phyloP scores from a whole-genome alignment of 306 rosid genomes.

The Biancaea sappan region DNA sequence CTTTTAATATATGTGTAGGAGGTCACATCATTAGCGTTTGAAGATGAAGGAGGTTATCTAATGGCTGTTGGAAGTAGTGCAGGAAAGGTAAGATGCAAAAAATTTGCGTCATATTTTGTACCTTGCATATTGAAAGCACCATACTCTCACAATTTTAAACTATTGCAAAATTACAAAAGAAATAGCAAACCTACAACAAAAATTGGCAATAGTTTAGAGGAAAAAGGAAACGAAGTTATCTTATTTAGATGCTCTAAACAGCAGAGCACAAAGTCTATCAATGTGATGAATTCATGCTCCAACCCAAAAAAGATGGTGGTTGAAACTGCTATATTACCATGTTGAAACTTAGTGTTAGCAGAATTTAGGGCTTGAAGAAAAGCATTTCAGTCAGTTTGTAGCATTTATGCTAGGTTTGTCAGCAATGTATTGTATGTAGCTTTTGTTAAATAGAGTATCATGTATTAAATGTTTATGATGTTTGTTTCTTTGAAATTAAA shows the following conservation, averaged over 20 bases:
- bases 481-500: not conserved
- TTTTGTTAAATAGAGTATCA: not conserved
- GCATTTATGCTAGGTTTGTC: not conserved
- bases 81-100: constrained; percentile 71
- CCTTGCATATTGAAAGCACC: not conserved
- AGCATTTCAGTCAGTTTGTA: not conserved
- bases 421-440: not conserved
- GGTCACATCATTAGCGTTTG: constrained; percentile 89
- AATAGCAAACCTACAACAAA: not conserved
- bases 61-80: constrained; percentile 97
- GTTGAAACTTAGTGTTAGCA: not conserved
- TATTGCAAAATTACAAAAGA: not conserved
- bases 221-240: not conserved
- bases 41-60: constrained; percentile 68
- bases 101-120: not conserved
- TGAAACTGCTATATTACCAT: not conserved
- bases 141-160: not conserved
- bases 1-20: constrained; percentile 55
- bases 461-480: not conserved
- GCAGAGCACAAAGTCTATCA: not conserved
- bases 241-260: not conserved
- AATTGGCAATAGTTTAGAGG: not conserved
- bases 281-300: not conserved
- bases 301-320: not conserved
- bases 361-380: not conserved